Evolutionary conservation across 78 protist species (phyloP), one percentile per base, ranked within the genome.

Genomic region (Tieghemostelium lacteum): DNA sequence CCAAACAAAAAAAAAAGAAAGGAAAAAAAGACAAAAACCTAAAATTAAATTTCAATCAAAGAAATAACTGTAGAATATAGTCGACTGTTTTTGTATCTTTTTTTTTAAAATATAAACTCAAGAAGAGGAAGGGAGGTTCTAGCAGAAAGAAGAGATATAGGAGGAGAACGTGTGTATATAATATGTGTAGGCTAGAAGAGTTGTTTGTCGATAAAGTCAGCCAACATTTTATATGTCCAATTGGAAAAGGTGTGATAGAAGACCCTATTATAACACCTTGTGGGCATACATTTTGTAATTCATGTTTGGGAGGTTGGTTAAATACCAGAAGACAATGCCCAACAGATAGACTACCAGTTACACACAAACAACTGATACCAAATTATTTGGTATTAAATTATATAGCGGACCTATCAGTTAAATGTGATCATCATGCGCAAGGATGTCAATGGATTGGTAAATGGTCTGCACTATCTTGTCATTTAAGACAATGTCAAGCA

Each of bases 251-350:
- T 28, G 78, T 83, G 26, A 83, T 83, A 17, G 91, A 83, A 19
- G 91, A 83, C 54, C 91, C 91, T 69, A 36, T 83, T 19, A 66
- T 83, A 26, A 83, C 91, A 69, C 91, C 91, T 28, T 83, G 91
- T 60, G 91, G 91, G 57, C 91, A 83, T 69, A 83, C 91, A 83
- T 83, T 83, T 69, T 83, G 91, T 33, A 69, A 60, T 24, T 64
- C 78, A 29, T 83, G 91, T 42, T 63, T 83, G 20, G 72, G 42
- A 22, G 28, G 31, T 67, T 69, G 76, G 91, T 58, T 83, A 42
- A 70, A 83, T 58, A 67, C 91, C 29, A 83, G 78, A 50, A 83
- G 91, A 69, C 91, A 83, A 69, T 83, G 91, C 29, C 91, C 91
- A 62, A 83, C 91, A 20, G 76, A 69, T 60, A 66, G 78, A 69